phyloP scores from a whole-genome alignment of 371 early-diverging fungal genomes.

The Blakeslea trispora region DNA sequence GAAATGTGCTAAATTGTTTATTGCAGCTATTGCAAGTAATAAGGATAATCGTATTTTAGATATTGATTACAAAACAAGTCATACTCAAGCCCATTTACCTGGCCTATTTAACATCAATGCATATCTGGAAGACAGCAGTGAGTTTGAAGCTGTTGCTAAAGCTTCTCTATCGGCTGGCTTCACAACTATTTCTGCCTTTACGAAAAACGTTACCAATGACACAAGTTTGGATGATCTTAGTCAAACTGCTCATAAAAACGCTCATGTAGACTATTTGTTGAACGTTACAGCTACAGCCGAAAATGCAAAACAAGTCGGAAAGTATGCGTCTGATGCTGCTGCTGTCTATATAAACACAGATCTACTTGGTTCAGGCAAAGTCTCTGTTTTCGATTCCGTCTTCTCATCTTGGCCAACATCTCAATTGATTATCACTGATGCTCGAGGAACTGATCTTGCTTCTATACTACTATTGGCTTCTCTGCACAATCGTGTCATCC shows the following conservation, averaged over 20 bases:
- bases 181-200: slow-evolving; percentile 69
- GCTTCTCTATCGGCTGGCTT: slow-evolving; percentile 86
- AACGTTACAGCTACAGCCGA: slow-evolving; percentile 68
- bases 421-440: slow-evolving; percentile 79
- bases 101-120: slow-evolving; percentile 85
- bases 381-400: slow-evolving; percentile 60
- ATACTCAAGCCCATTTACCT: slow-evolving; percentile 80
- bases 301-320: slow-evolving; percentile 50
- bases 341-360: slow-evolving; percentile 63
- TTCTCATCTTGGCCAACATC: slow-evolving; percentile 77
- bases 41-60: slow-evolving; percentile 73
- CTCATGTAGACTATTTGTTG: slow-evolving; percentile 77
- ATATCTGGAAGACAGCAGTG: slow-evolving; percentile 52
- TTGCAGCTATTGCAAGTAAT: slow-evolving; percentile 89
- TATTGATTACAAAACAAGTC: slow-evolving; percentile 89
- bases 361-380: slow-evolving; percentile 52
- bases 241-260: slow-evolving; percentile 54
- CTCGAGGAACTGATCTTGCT: slow-evolving; percentile 86
- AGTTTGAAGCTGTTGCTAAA: slow-evolving; percentile 66
- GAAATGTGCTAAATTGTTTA: slow-evolving; percentile 96
- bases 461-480: slow-evolving; percentile 84
- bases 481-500: slow-evolving; percentile 79
- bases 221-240: slow-evolving; percentile 57
- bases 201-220: slow-evolving; percentile 57
- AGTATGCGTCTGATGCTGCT: slow-evolving; percentile 47